Base-by-base conservation (phyloP, 768 basidiomycete species). In the Harrya chromipes region DNA sequence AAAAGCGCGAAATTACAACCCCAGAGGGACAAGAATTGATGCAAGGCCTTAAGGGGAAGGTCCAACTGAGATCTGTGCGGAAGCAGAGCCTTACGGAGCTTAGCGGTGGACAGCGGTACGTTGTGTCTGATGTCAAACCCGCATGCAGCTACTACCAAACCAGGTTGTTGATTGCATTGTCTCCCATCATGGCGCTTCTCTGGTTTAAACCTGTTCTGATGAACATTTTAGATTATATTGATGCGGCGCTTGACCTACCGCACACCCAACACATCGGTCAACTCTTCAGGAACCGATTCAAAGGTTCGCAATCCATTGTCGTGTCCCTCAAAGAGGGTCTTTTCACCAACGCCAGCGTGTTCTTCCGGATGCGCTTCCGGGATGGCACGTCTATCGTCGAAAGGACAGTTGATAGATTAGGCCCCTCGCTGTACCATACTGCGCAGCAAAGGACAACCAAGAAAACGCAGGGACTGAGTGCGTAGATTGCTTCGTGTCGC, bases 181-280 rank as follows among this genome's bases (percentile, higher is more conserved):
- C 95, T 12, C 78, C 98, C 34, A 98, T 98, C 74, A 95, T 99
- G 94, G 89, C 97, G 0, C 81, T 99, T 16, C 83, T 98, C n/a
- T 94, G 97, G 66, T 97, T 97, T 79, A 97, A 97, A 64, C 94
- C 95, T 8, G 94, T 94, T 16, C 95, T 93, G 3, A 94, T 98
- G 92, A 98, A 98, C 69, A 99, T 99, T 64, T 81, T 99, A 9
- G 97, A 99, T 71, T 97, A 99, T 70, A 95, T 99, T 55, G 97
- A 98, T 68, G 94, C 97, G 0, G 95, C 95, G 8, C 80, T 98
- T 23, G 97, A 99, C 70, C 74, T 98, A 12, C 94, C 92, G 24
- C 93, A 95, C 59, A 95, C 92, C 2, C 94, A 98, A 61, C 92
- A 99, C 68, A 97, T 99, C 52, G 97, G 95, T 26, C 91, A 93